Percentiles rank a stretch among this genome's conserved stretches.
Evolutionary conservation across 169 alveolate genomes (phyloP).

Genomic region (Theileria annulata): DNA sequence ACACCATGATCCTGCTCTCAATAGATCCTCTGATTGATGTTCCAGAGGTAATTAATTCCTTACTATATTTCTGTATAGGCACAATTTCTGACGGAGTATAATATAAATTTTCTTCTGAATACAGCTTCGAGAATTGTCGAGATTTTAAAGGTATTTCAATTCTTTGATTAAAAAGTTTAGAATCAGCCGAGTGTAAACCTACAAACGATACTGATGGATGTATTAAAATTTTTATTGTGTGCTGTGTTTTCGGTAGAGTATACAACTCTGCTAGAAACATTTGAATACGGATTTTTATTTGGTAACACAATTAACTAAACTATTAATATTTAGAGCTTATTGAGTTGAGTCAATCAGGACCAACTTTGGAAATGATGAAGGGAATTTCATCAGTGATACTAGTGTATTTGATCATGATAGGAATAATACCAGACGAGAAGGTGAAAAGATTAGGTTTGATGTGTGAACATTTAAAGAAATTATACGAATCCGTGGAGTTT

Average conservation of each 20-base stretch:
- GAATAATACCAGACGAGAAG: slow-evolving; percentile 4
- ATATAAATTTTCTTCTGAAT: not conserved
- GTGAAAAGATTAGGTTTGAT: not conserved
- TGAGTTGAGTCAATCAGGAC: not conserved
- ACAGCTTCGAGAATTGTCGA: not conserved
- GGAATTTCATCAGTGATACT: slow-evolving; percentile 9
- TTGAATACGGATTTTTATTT: not conserved
- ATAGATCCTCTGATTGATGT: not conserved
- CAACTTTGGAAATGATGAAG: not conserved
- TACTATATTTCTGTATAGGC: not conserved
- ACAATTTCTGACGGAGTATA: not conserved
- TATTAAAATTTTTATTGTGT: too few relatives aligned
- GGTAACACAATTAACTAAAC: not conserved
- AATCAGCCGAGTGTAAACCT: not conserved
- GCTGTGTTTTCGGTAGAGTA: not conserved
- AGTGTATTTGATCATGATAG: slow-evolving; percentile 7
- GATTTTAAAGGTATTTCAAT: not conserved
- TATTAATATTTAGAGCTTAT: not conserved
- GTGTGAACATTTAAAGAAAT: not conserved
- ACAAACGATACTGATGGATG: not conserved
- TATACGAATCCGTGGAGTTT: slow-evolving; percentile 14
- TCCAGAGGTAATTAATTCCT: not conserved
- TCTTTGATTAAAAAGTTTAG: not conserved
- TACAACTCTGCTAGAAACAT: not conserved
- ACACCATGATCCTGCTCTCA: not conserved